Evolutionary conservation across 1,284 basidiomycete species (phyloP).

Genomic region (Malassezia brasiliensis): DNA sequence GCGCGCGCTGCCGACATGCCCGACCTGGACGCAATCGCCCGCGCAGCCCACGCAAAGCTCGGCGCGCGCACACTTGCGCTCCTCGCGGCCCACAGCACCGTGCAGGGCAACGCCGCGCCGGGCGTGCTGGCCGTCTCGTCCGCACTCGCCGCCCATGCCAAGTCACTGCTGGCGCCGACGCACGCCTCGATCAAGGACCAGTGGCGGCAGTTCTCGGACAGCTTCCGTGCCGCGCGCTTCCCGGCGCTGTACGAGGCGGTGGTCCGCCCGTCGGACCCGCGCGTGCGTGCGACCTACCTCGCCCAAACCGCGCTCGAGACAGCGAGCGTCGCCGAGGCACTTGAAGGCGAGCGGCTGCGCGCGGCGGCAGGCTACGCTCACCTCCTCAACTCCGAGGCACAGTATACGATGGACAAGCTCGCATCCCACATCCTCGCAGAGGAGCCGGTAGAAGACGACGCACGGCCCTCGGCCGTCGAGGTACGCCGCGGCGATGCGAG

Average conservation of each 20-base stretch:
- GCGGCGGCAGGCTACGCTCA: slow-evolving; percentile 1
- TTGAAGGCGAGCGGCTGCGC: slow-evolving; percentile 6
- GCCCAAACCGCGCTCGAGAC: background rate
- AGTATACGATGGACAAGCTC: slow-evolving; percentile 19
- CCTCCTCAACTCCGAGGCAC: slow-evolving; percentile 2
- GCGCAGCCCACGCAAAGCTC: background rate
- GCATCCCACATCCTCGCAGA: slow-evolving; percentile 13
- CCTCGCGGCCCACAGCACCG: background rate
- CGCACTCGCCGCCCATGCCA: slow-evolving; percentile 5
- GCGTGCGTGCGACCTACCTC: slow-evolving; percentile 1
- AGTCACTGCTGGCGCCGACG: background rate
- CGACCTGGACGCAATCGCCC: background rate
- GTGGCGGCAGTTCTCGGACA: slow-evolving; percentile 3
- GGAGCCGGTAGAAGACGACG: slow-evolving; percentile 3
- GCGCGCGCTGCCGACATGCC: slow-evolving; percentile 19
- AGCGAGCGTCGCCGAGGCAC: background rate
- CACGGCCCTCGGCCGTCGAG: slow-evolving; percentile 17
- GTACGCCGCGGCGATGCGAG: slow-evolving; percentile 16
- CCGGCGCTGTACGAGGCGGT: slow-evolving; percentile 5
- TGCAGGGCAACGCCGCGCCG: background rate
- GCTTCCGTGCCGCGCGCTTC: slow-evolving; percentile 10
- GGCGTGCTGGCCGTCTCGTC: slow-evolving; percentile 11
- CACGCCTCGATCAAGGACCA: background rate
- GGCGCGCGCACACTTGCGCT: background rate
- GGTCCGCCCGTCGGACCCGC: background rate